Conservation (phyloP, 129 eudicot species). For the Flaveria sonorensis region DNA sequence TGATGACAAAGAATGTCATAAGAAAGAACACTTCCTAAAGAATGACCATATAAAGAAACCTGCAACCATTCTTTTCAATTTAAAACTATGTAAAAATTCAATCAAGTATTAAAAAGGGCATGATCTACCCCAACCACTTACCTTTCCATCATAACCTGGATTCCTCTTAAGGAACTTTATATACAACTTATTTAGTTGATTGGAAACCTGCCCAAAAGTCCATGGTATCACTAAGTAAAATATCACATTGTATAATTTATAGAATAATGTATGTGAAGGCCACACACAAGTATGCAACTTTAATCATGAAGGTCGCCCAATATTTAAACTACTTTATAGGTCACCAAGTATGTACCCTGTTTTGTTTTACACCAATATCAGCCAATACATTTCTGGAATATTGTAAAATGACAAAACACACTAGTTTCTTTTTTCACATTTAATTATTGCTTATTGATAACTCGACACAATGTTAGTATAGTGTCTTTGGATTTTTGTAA, state of each 20-base stretch:
- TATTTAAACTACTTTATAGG: not conserved
- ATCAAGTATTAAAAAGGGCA: slow-evolving; percentile 1
- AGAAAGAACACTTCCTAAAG: slow-evolving; percentile 95
- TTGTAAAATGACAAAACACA: slow-evolving; percentile 4
- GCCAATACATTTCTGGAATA: not conserved
- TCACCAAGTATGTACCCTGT: not conserved
- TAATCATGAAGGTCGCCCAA: not conserved
- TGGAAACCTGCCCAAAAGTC: slow-evolving; percentile 65
- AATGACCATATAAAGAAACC: slow-evolving; percentile 94
- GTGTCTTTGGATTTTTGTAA: not conserved
- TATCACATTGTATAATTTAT: not conserved
- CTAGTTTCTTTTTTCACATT: not conserved
- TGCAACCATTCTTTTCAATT: slow-evolving; percentile 27
- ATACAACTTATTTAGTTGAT: slow-evolving; percentile 77
- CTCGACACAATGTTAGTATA: not conserved
- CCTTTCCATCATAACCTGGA: slow-evolving; percentile 99
- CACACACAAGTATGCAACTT: not conserved
- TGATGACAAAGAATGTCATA: slow-evolving; percentile 98
- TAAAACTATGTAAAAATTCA: not conserved
- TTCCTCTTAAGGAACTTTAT: slow-evolving; percentile 82
- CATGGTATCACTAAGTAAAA: slow-evolving; percentile 16
- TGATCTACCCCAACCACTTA: slow-evolving; percentile 31
- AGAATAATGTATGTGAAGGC: not conserved
- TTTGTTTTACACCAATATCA: not conserved
- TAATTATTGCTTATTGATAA: not conserved